Percentiles rank a stretch among this genome's conserved stretches.
Evolutionary conservation across 1,284 basidiomycete species (phyloP).

Genomic region (Termitomyces sp.): DNA sequence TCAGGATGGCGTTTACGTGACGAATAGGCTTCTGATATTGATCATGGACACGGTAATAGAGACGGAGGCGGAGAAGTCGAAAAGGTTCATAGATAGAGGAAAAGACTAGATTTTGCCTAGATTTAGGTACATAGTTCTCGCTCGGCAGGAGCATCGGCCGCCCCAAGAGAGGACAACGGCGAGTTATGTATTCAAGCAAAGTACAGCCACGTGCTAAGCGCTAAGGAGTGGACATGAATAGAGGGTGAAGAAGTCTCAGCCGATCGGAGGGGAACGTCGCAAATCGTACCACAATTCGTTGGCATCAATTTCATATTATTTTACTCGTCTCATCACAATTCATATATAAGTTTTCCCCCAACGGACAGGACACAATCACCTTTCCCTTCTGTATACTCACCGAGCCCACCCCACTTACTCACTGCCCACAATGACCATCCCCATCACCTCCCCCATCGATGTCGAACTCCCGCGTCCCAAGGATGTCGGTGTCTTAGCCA

Average conservation of each 20-base stretch:
- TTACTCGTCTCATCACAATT: slow-evolving; percentile 28
- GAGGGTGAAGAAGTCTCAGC: slow-evolving; percentile 4
- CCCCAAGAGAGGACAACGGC: not conserved
- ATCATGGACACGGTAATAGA: slow-evolving; percentile 1
- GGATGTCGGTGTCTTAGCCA: slow-evolving; percentile 88
- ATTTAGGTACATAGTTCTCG: not conserved
- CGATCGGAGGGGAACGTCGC: slow-evolving; percentile 5
- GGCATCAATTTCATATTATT: slow-evolving; percentile 29
- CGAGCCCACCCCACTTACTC: slow-evolving; percentile 1
- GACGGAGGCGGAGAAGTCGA: not conserved
- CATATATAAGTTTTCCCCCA: slow-evolving; percentile 25
- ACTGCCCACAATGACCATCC: slow-evolving; percentile 35
- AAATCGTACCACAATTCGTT: slow-evolving; percentile 42
- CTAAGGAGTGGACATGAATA: not conserved
- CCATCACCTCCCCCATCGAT: slow-evolving; percentile 29
- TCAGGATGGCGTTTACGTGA: too few species aligned
- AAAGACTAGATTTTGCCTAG: not conserved
- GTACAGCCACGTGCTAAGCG: not conserved
- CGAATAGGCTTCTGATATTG: slow-evolving; percentile 3
- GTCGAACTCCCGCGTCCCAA: slow-evolving; percentile 61
- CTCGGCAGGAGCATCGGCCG: not conserved
- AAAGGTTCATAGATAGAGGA: not conserved
- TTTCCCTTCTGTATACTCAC: slow-evolving; percentile 14
- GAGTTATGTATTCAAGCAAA: not conserved
- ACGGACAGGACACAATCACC: slow-evolving; percentile 7